These are phyloP conservation scores for Amanita pallidorosea DNA, from an alignment of 768 basidiomycete species.

Conservation along the genomic window DNA sequence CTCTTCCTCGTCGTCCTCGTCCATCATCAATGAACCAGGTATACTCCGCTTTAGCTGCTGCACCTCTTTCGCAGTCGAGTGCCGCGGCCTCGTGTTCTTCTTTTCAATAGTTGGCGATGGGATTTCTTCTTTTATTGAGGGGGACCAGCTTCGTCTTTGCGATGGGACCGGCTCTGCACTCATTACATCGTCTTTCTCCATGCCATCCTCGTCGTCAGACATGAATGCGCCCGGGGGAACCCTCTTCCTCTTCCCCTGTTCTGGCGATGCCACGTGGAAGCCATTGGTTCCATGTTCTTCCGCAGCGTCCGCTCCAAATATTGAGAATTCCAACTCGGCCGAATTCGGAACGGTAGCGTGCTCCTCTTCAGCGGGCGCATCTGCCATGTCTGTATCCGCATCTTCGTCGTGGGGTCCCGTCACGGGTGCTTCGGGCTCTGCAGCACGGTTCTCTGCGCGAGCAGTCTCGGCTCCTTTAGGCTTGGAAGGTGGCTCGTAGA, in stretches of 20 bases:
- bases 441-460: slow-evolving; percentile 7
- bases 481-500: slow-evolving; percentile 43
- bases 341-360: slow-evolving; percentile 8
- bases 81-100: slow-evolving; percentile 2
- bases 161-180: neutral
- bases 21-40: slow-evolving; percentile 2
- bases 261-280: slow-evolving; percentile 11
- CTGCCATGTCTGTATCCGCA: slow-evolving; percentile 13
- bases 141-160: neutral
- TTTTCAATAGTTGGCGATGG: slow-evolving; percentile 3
- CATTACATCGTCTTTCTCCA: slow-evolving; percentile 15
- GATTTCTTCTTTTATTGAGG: neutral
- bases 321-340: slow-evolving; percentile 11
- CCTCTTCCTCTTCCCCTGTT: slow-evolving; percentile 14
- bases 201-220: slow-evolving; percentile 26
- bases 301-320: slow-evolving; percentile 14
- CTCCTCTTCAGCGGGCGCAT: slow-evolving; percentile 9
- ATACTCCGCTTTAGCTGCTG: slow-evolving; percentile 4
- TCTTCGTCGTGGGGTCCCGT: slow-evolving; percentile 7
- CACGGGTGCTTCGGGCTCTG: neutral
- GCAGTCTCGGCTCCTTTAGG: slow-evolving; percentile 16
- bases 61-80: slow-evolving; percentile 4
- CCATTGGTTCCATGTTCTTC: slow-evolving; percentile 6
- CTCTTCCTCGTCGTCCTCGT: slow-evolving; percentile 22
- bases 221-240: slow-evolving; percentile 37